Evolutionary conservation across 345 rosid genomes (phyloP), one percentile per base, ranked within the genome.

Genomic region (Syzygium grande): DNA sequence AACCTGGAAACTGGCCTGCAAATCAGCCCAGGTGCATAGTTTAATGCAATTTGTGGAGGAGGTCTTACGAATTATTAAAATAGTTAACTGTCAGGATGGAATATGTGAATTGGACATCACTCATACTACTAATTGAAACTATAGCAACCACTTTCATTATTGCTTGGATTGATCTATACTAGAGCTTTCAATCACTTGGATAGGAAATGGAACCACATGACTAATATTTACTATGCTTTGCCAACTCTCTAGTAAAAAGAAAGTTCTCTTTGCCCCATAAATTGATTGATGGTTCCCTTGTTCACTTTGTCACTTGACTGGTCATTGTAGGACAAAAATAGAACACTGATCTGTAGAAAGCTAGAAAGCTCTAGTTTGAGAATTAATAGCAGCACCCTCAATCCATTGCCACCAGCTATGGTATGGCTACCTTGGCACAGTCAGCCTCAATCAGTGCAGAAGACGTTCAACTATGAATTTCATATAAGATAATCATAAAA

Each of bases 391-490:
- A 0, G 3, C 46, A 16, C 43, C 79, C 38, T 68, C 21, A 11
- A 68, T 30, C 11, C 43, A 68, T 68, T 34, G 79, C 46, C 79
- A 68, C 79, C 2, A 68, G 25, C 43, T 30, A 68, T 68, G 79
- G 79, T 0, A 0, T 68, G 79, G 79, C 79, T 68, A 34, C 23
- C 25, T 19, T 4, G 46, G 1, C 25, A 30, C 78, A 6, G 19
- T 9, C 22, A 0, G 0, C 46, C 23, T 68, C 23, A 68, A 68
- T 68, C 79, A 34, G 79, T 30, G 46, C 46, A 68, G 80, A 34
- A 68, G 0, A 0, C 8, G 1, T 29, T 61, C 0, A 61, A n/a
- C 5, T 61, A 27, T 16, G 0, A 17, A 0, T 68, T 46, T 34
- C 80, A 17, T 34, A 19, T 12, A 30, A 68, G 79, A 34, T 34